Conservation (phyloP, 164 flowering plant species). For the Aristolochia californica region DNA sequence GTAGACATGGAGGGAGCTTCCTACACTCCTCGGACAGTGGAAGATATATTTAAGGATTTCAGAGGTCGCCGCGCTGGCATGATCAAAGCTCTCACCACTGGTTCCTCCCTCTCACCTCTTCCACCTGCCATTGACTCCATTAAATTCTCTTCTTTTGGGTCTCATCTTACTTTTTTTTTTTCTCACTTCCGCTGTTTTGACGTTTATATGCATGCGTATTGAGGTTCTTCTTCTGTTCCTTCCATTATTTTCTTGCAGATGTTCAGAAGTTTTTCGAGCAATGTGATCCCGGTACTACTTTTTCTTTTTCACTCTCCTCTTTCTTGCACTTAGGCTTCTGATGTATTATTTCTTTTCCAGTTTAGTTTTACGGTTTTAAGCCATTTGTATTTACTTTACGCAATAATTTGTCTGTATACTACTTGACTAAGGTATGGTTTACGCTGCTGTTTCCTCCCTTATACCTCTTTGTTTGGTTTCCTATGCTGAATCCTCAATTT, state of each 20-base stretch:
- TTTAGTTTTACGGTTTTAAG: too few relatives aligned
- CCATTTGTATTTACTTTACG: too few relatives aligned
- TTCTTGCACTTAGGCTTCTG: slow-evolving; percentile 3
- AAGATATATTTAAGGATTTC: slow-evolving; percentile 3
- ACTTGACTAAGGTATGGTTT: too few relatives aligned
- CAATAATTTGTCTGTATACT: too few relatives aligned
- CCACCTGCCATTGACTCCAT: too few relatives aligned
- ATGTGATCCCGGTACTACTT: background rate
- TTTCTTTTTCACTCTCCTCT: background rate
- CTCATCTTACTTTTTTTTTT: background rate
- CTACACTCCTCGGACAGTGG: slow-evolving; percentile 4
- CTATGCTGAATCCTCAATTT: too few relatives aligned
- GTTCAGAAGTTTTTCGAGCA: slow-evolving; percentile 2
- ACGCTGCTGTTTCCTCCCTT: too few relatives aligned
- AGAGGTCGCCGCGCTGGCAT: slow-evolving; percentile 2
- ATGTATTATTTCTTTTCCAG: too few relatives aligned
- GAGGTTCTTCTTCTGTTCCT: background rate
- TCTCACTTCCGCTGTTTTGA: background rate
- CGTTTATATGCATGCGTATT: background rate
- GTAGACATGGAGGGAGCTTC: slow-evolving; percentile 1
- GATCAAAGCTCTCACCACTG: slow-evolving; percentile 7
- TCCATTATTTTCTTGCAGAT: background rate
- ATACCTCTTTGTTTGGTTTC: too few relatives aligned
- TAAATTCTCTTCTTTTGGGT: too few relatives aligned
- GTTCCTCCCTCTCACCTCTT: background rate